Conservation (phyloP, 1,139 yeast genomes). For the Hansenula anomala region DNA sequence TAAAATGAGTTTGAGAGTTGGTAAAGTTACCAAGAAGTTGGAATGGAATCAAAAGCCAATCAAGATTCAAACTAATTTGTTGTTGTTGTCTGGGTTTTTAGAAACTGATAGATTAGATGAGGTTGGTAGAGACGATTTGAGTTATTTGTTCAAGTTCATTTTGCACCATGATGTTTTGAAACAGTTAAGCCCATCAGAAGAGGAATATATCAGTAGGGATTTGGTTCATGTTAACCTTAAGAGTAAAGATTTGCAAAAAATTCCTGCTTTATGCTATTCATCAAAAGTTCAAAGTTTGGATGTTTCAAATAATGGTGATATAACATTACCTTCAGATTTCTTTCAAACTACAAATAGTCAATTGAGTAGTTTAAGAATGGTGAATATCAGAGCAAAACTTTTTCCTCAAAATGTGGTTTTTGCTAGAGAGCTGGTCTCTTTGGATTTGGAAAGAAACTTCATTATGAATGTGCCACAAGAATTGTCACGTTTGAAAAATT, state of each 20-base stretch:
- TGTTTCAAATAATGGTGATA: constrained; percentile 84
- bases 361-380: constrained; percentile 60
- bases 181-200: constrained; percentile 64
- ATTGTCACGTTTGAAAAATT: constrained; percentile 46
- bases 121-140: constrained; percentile 83
- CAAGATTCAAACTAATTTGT: constrained; percentile 66
- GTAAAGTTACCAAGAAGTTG: constrained; percentile 72
- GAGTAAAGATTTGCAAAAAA: constrained; percentile 72
- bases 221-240: constrained; percentile 73
- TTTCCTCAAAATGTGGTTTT: constrained; percentile 73
- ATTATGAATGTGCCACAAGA: constrained; percentile 58
- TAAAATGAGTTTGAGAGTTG: constrained; percentile 75
- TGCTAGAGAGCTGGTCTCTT: constrained; percentile 60
- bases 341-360: constrained; percentile 72
- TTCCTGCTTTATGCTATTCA: constrained; percentile 81
- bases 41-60: constrained; percentile 75
- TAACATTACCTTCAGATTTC: constrained; percentile 78
- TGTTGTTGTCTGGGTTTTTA: constrained; percentile 76
- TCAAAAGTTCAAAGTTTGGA: constrained; percentile 78
- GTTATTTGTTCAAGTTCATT: constrained; percentile 80
- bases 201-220: constrained; percentile 56
- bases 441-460: constrained; percentile 78
- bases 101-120: constrained; percentile 71
- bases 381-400: constrained; percentile 66
- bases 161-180: constrained; percentile 70